Conservation (phyloP, 2,329 filamentous ascomycete genomes). For the Pseudogymnoascus sp. region DNA sequence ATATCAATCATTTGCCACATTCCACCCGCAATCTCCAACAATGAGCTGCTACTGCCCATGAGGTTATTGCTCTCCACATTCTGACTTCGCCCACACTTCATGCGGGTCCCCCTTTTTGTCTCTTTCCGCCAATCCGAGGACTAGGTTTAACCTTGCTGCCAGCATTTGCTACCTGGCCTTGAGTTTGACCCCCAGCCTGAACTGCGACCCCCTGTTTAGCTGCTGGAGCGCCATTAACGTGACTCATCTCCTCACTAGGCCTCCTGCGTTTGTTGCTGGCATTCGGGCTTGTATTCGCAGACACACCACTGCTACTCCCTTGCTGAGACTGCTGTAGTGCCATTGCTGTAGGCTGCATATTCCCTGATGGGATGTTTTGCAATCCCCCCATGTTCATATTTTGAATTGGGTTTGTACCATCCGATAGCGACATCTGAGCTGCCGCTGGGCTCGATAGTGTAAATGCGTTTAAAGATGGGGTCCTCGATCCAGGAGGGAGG, state of each 20-base stretch:
- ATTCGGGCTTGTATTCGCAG: constrained; percentile 51
- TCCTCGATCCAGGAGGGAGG: not conserved
- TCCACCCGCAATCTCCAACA: not conserved
- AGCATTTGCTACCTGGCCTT: not conserved
- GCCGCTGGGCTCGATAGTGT: constrained; percentile 44
- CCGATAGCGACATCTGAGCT: constrained; percentile 52
- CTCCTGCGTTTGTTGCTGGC: constrained; percentile 33
- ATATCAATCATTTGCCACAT: constrained; percentile 3
- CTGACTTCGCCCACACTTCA: constrained; percentile 10
- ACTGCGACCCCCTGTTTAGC: constrained; percentile 23
- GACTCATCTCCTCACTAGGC: constrained; percentile 33
- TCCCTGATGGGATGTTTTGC: constrained; percentile 36
- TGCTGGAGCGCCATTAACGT: constrained; percentile 19
- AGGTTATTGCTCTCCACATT: not conserved
- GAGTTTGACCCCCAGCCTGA: constrained; percentile 20
- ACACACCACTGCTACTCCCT: constrained; percentile 59
- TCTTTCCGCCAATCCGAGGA: constrained; percentile 32
- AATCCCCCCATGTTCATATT: constrained; percentile 44
- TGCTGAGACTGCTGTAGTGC: constrained; percentile 62
- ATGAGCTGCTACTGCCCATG: not conserved
- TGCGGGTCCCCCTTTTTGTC: constrained; percentile 29
- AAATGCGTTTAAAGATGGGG: constrained; percentile 9
- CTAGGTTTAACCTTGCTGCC: constrained; percentile 31
- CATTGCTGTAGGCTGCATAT: constrained; percentile 60
- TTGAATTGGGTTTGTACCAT: constrained; percentile 49